A percentile compares a stretch with the other conserved stretches of the same genome.
Evolutionary conservation across 2,329 filamentous ascomycete genomes (phyloP).

Genomic region (Daldinia eschscholtzii): DNA sequence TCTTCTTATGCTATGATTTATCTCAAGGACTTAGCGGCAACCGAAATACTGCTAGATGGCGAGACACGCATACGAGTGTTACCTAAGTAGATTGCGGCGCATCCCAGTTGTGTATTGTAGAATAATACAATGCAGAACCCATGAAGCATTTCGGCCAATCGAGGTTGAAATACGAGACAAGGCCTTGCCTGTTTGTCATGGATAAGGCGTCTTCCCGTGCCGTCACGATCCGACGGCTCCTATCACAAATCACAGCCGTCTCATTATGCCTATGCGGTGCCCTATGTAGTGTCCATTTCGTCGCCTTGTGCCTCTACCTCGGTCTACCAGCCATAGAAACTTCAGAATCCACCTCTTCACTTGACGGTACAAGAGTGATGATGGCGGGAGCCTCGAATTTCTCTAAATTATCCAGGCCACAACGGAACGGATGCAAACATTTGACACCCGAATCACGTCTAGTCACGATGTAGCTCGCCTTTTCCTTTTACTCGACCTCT

Average conservation of each 20-base stretch:
- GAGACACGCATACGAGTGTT: constrained; percentile 40
- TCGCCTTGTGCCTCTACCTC: constrained; percentile 17
- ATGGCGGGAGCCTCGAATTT: constrained; percentile 18
- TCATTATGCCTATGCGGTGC: constrained; percentile 1
- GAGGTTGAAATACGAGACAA: constrained; percentile 42
- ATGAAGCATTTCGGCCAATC: constrained; percentile 32
- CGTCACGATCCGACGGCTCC: constrained; percentile 45
- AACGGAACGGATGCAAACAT: constrained; percentile 41
- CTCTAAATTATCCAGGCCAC: constrained; percentile 21
- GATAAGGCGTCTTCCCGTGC: constrained; percentile 47
- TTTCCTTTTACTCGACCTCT: constrained; percentile 28
- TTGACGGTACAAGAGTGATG: constrained; percentile 16
- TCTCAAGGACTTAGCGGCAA: constrained; percentile 25
- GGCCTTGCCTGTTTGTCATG: constrained; percentile 37
- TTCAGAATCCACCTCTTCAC: constrained; percentile 17
- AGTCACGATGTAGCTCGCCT: constrained; percentile 40
- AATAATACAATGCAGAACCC: constrained; percentile 8
- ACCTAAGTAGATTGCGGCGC: constrained; percentile 41
- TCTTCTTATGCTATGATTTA: constrained; percentile 30
- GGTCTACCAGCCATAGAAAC: constrained; percentile 18
- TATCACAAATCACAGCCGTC: constrained; percentile 37
- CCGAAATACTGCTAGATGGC: constrained; percentile 31
- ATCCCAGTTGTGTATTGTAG: constrained; percentile 22
- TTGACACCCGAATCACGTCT: constrained; percentile 35
- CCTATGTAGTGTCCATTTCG: constrained; percentile 4